Base-by-base conservation (phyloP, 148 eudicot species). In the Arctostaphylos glauca region DNA sequence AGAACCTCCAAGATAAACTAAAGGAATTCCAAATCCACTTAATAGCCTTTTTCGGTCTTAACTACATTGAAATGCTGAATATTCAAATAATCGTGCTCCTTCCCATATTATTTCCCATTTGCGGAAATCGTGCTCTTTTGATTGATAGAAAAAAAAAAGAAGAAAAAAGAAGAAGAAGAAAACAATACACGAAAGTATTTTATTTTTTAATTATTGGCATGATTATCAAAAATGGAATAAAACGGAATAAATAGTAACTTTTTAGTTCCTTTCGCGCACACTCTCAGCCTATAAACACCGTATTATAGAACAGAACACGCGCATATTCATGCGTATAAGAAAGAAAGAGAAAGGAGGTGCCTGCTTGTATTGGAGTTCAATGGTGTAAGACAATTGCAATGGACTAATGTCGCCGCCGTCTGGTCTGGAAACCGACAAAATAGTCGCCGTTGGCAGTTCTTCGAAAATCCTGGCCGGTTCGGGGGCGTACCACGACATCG, bases 281-380 rank as follows among this genome's bases (percentile, higher is more conserved):
- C 2, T 3, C 56, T 74, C 38, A 21, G 5, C 60, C 12, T 12
- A 19, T 15, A 13, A 5, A 76, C 23, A 53, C 31, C 2, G 18
- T 6, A 9, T 6, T 47, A 49, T 4, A 31, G 2, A 50, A 23
- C 68, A 41, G 43, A 19, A 13, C 53, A 54, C 2, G 55, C 5
- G 6, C 44, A 52, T 9, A 4, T 47, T 18, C 38, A 74, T 53
- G 14, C 6, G 68, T 16, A 62, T 7, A 74, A 83, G 50, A 68
- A 62, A 9, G 21, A 9, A 5, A 68, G 76, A 15, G 23, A 9
- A 2, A 2, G 19, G 49, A n/a, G 58, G 21, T 79, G 76, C 99
- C 98, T 94, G 98, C 75, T 94, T 96, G 86, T 96, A 94, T n/a
- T 92, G 90, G n/a, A 94, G 83, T 75, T 93, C 90, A 80, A 96